Evolutionary conservation across 495 filamentous ascomycete species (phyloP).

Genomic region (Lepidopterella palustris): DNA sequence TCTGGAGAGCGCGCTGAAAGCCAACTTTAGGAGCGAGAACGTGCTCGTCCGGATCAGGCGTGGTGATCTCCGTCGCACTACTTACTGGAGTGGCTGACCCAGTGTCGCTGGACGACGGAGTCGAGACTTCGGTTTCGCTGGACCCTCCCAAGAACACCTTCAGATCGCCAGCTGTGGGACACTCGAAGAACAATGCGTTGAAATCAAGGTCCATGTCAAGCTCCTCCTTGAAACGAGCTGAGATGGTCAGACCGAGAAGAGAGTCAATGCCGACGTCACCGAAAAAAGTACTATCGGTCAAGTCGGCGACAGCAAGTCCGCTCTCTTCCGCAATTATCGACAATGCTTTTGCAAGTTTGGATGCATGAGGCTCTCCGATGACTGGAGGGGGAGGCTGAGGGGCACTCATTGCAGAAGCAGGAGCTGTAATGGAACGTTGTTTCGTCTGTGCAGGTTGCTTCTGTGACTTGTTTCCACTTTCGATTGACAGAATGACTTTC

Average conservation of each 20-base stretch:
- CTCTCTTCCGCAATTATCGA: constrained; percentile 6
- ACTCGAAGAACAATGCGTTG: constrained; percentile 53
- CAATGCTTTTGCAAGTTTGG: not conserved
- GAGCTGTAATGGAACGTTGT: not conserved
- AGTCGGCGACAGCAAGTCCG: constrained; percentile 1
- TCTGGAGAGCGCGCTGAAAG: not conserved
- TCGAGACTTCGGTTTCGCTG: too few relatives aligned
- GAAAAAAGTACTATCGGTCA: not conserved
- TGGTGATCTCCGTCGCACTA: too few relatives aligned
- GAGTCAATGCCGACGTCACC: not conserved
- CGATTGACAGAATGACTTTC: not conserved
- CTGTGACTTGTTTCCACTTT: too few relatives aligned
- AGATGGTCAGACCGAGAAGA: not conserved
- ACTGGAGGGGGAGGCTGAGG: not conserved
- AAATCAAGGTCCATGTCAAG: constrained; percentile 45
- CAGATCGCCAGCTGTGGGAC: constrained; percentile 41
- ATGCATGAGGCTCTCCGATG: not conserved
- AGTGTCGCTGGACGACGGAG: too few relatives aligned
- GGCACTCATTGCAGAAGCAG: not conserved
- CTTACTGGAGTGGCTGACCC: too few relatives aligned
- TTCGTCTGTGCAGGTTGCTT: constrained; percentile 1
- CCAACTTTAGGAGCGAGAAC: too few relatives aligned
- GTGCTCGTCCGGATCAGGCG: too few relatives aligned
- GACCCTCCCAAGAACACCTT: constrained; percentile 5
- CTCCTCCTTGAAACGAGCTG: constrained; percentile 49